phyloP scores from a whole-genome alignment of 2,329 filamentous ascomycete genomes.

The Phaeophleospora eucalypticola region DNA sequence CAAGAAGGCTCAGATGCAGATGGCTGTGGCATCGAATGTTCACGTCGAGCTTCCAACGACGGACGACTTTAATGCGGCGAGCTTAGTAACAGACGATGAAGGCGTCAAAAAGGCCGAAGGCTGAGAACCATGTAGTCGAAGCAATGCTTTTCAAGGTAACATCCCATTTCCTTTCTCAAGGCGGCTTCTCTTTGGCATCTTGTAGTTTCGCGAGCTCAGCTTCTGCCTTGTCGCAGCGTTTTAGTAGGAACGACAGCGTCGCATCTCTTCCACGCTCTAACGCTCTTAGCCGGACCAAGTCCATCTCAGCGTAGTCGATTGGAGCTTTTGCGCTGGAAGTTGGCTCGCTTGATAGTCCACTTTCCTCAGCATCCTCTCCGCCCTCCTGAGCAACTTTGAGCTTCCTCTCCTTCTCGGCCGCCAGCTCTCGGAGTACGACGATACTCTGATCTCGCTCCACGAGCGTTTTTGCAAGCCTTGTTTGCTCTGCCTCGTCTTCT shows the following conservation, averaged over 20 bases:
- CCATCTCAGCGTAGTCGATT: constrained; percentile 42
- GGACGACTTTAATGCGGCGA: constrained; percentile 38
- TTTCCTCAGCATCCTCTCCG: constrained; percentile 3
- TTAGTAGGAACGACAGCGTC: constrained; percentile 50
- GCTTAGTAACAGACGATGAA: constrained; percentile 32
- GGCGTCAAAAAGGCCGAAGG: constrained; percentile 38
- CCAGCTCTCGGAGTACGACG: constrained; percentile 42
- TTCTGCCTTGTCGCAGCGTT: constrained; percentile 51
- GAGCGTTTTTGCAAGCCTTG: constrained; percentile 40
- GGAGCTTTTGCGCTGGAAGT: constrained; percentile 8
- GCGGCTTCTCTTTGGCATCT: background rate
- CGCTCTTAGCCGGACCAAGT: constrained; percentile 37
- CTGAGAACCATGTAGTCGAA: constrained; percentile 12
- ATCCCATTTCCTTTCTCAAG: background rate
- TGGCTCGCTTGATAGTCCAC: too few species aligned
- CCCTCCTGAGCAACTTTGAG: constrained; percentile 25
- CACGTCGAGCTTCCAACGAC: constrained; percentile 39
- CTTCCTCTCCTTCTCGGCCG: constrained; percentile 43
- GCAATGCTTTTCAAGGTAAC: background rate
- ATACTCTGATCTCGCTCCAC: constrained; percentile 48
- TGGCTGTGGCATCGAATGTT: constrained; percentile 37
- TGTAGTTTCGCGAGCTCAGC: constrained; percentile 16
- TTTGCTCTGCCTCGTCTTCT: constrained; percentile 30
- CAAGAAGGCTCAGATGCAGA: constrained; percentile 33
- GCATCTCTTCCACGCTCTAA: constrained; percentile 51